These are phyloP conservation scores for Fusarium compactum DNA, from an alignment of 2,329 filamentous ascomycete species.

Conservation along the genomic window DNA sequence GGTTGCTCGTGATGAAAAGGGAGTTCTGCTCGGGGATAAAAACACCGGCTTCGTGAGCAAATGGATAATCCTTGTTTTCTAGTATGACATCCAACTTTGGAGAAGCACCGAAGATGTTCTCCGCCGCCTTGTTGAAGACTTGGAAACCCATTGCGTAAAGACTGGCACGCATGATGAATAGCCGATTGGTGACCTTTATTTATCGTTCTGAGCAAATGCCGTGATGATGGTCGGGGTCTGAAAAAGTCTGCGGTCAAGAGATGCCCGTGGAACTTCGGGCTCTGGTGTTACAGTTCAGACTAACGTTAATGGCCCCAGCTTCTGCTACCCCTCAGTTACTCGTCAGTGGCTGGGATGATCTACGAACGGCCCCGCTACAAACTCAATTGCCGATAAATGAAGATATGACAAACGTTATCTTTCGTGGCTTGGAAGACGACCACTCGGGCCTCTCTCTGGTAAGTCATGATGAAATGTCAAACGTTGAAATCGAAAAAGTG, in stretches of 20 bases:
- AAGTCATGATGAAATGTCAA: not conserved
- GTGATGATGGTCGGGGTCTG: not conserved
- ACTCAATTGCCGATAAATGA: not conserved
- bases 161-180: not conserved
- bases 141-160: constrained; percentile 9
- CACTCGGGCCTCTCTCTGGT: not conserved
- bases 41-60: constrained; percentile 62
- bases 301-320: not conserved
- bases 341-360: not conserved
- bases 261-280: not conserved
- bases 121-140: constrained; percentile 26
- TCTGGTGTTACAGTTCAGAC: not conserved
- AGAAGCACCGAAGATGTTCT: constrained; percentile 50
- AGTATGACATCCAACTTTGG: constrained; percentile 54
- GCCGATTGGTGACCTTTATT: not conserved
- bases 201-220: not conserved
- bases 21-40: constrained; percentile 48
- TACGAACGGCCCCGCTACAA: not conserved
- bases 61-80: constrained; percentile 56
- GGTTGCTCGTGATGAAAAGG: constrained; percentile 54
- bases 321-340: constrained; percentile 22
- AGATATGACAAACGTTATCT: not conserved
- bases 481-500: not conserved
- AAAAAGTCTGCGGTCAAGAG: not conserved
- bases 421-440: not conserved